Evolutionary conservation across 495 filamentous ascomycete species (phyloP).

Genomic region (Acidiella bohemica): DNA sequence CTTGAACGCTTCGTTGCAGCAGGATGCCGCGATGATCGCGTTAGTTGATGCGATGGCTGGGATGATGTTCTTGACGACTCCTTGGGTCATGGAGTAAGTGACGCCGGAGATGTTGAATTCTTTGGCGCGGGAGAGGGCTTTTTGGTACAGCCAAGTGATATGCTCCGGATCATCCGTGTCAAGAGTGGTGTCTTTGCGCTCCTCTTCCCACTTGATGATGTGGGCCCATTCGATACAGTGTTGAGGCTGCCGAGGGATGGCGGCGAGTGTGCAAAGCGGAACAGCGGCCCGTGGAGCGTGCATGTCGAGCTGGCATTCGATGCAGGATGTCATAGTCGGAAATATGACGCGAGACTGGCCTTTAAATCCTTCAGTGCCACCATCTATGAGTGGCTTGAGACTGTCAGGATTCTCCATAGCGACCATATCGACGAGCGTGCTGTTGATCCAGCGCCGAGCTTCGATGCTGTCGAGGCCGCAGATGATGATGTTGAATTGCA

Average conservation of each 20-base stretch:
- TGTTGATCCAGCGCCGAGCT: constrained; percentile 95
- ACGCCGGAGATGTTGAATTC: constrained; percentile 89
- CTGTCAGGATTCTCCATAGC: constrained; percentile 65
- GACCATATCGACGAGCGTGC: constrained; percentile 79
- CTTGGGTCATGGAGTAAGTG: constrained; percentile 93
- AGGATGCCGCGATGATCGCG: constrained; percentile 85
- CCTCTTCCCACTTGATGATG: constrained; percentile 67
- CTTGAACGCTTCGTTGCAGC: constrained; percentile 95
- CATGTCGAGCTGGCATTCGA: constrained; percentile 98
- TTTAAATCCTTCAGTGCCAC: constrained; percentile 97
- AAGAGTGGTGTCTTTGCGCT: constrained; percentile 43
- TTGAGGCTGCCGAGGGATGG: constrained; percentile 91
- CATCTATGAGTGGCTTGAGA: constrained; percentile 86
- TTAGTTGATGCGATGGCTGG: constrained; percentile 97
- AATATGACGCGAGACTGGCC: constrained; percentile 89
- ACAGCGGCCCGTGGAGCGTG: constrained; percentile 88
- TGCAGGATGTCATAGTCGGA: constrained; percentile 83
- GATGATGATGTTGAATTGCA: constrained; percentile 86
- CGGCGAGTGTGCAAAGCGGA: constrained; percentile 90
- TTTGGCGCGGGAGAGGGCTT: constrained; percentile 61
- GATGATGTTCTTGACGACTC: constrained; percentile 99
- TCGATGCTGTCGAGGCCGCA: constrained; percentile 98
- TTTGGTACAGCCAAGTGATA: constrained; percentile 90
- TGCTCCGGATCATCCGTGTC: constrained; percentile 97
- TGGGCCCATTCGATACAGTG: constrained; percentile 99